These are phyloP conservation scores for Esteya vermicola DNA, from an alignment of 2,329 filamentous ascomycete species.

Conservation along the genomic window DNA sequence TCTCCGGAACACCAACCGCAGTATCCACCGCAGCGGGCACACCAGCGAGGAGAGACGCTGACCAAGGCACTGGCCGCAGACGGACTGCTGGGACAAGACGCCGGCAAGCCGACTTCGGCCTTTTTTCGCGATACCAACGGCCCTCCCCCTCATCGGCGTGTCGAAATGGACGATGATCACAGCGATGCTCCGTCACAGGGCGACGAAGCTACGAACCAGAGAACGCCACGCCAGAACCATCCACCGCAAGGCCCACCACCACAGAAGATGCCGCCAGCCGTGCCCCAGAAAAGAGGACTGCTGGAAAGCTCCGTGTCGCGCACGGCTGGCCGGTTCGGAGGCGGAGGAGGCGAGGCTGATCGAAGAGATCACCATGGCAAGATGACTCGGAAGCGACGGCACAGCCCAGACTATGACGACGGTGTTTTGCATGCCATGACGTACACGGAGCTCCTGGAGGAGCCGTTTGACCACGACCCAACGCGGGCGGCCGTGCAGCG, in stretches of 20 bases:
- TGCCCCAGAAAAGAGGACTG: slow-evolving; percentile 12
- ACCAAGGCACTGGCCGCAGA: slow-evolving; percentile 1
- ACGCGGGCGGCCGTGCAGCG: slow-evolving; percentile 27
- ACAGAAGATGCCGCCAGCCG: slow-evolving; percentile 5
- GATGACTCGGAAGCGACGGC: slow-evolving; percentile 24
- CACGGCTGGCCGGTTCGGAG: slow-evolving; percentile 1
- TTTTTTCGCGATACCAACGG: slow-evolving; percentile 15
- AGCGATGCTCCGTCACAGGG: slow-evolving; percentile 15
- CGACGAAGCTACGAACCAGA: slow-evolving; percentile 14
- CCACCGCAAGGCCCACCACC: slow-evolving; percentile 2
- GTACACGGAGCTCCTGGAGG: slow-evolving; percentile 32
- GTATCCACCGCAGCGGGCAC: slow-evolving; percentile 1
- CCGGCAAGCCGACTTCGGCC: slow-evolving; percentile 14
- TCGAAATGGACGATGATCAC: slow-evolving; percentile 14
- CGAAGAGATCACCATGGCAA: no score
- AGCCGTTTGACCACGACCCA: slow-evolving; percentile 44
- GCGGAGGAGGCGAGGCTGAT: slow-evolving; percentile 5
- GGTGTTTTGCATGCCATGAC: slow-evolving; percentile 37
- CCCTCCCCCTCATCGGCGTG: no score
- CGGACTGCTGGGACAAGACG: slow-evolving; percentile 10
- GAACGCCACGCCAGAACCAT: slow-evolving; percentile 11
- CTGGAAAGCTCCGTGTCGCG: slow-evolving; percentile 11
- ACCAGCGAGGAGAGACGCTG: slow-evolving; percentile 2
- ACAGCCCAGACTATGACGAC: slow-evolving; percentile 42
- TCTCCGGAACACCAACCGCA: slow-evolving; percentile 10